Conservation (phyloP, 441 rosid species). For the Macaranga tanarius region DNA sequence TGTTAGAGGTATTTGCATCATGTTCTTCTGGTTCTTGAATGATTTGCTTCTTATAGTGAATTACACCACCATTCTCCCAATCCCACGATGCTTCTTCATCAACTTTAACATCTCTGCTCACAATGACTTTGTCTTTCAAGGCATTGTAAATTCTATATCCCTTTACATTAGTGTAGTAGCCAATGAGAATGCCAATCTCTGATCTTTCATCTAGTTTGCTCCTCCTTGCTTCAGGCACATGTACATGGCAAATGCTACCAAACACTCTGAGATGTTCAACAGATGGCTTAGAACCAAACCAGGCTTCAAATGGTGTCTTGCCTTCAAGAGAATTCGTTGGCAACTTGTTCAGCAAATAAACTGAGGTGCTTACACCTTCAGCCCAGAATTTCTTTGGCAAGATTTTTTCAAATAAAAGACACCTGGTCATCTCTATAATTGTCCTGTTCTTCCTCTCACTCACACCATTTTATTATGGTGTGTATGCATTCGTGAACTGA, state of each 20-base stretch:
- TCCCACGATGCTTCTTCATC: neutral
- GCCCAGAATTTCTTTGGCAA: constrained; percentile 4
- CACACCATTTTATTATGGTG: neutral
- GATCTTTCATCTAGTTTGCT: no score
- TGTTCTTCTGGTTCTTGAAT: neutral
- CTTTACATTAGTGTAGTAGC: no score
- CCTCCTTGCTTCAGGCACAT: neutral
- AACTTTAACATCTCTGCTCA: no score
- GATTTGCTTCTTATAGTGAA: neutral
- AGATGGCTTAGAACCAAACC: neutral
- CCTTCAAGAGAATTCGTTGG: neutral
- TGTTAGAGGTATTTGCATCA: neutral
- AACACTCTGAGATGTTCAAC: neutral
- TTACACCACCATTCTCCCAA: neutral
- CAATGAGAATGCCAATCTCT: no score
- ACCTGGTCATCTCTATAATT: neutral
- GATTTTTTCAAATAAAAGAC: neutral
- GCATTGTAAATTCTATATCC: no score
- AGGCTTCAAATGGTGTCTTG: neutral
- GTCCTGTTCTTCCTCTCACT: neutral
- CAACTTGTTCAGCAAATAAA: neutral
- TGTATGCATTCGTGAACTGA: neutral
- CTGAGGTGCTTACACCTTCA: neutral
- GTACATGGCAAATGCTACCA: neutral
- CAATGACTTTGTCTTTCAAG: no score